Evolutionary conservation across 2,329 filamentous ascomycete genomes (phyloP).

Genomic region (Pestalotiopsis sp.): DNA sequence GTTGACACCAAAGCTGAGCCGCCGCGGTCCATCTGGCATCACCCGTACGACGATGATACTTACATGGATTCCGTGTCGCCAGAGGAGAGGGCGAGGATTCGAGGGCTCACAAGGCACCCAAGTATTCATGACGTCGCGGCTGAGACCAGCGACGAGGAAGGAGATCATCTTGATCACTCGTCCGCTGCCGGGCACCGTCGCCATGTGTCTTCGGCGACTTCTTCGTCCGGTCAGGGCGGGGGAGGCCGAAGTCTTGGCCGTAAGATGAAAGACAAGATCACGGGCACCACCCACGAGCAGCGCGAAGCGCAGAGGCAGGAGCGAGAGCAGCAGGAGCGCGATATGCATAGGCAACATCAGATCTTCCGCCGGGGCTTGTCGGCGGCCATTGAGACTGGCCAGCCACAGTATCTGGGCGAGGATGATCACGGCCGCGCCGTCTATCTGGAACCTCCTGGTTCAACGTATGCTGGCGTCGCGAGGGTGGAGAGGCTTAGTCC

Average conservation of each 20-base stretch:
- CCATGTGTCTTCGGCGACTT: slow-evolving; percentile 8
- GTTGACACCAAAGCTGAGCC: slow-evolving; percentile 59
- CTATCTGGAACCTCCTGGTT: slow-evolving; percentile 59
- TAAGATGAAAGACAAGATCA: slow-evolving; percentile 62
- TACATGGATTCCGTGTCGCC: slow-evolving; percentile 51
- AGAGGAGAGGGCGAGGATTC: slow-evolving; percentile 51
- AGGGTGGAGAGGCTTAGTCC: slow-evolving; percentile 21
- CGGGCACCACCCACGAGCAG: slow-evolving; percentile 57
- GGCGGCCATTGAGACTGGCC: slow-evolving; percentile 52
- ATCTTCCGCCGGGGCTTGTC: slow-evolving; percentile 52
- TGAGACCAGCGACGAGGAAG: slow-evolving; percentile 49
- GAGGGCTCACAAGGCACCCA: slow-evolving; percentile 34
- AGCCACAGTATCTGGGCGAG: slow-evolving; percentile 58
- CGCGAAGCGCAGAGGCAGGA: slow-evolving; percentile 47
- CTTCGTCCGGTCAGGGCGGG: slow-evolving; percentile 6
- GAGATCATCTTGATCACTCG: slow-evolving; percentile 19
- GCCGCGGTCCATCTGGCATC: slow-evolving; percentile 62
- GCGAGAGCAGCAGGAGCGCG: slow-evolving; percentile 51
- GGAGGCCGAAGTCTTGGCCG: slow-evolving; percentile 45
- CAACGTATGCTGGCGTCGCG: slow-evolving; percentile 21
- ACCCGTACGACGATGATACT: slow-evolving; percentile 62
- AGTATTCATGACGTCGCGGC: slow-evolving; percentile 43
- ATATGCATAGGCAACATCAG: slow-evolving; percentile 55
- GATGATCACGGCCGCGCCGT: slow-evolving; percentile 56
- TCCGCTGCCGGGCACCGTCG: slow-evolving; percentile 14